Percentiles rank a stretch among this genome's conserved stretches.
phyloP scores from a whole-genome alignment of 495 filamentous ascomycete genomes.

The Aspergillus bridgeri region DNA sequence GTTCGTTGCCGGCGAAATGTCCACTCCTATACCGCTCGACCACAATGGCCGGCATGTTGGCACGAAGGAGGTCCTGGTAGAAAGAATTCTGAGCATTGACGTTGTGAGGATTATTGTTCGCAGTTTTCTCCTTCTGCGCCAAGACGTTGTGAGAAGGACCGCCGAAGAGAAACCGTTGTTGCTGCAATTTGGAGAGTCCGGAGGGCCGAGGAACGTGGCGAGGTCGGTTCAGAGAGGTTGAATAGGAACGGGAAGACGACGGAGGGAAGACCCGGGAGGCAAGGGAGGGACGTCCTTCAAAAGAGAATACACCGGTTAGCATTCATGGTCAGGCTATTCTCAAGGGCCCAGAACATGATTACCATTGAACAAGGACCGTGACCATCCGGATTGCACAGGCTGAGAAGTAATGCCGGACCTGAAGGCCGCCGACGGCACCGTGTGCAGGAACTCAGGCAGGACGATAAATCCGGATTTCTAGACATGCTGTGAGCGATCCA shows the following conservation, averaged over 20 bases:
- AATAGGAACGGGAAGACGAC: conserved; percentile 32
- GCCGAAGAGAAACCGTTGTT: conserved; percentile 53
- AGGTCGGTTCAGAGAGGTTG: conserved; percentile 28
- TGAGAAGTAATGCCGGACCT: conserved; percentile 16
- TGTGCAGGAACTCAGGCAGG: conserved; percentile 30
- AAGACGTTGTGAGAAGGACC: conserved; percentile 56
- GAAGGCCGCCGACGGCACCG: conserved; percentile 27
- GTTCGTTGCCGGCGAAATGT: conserved; percentile 72
- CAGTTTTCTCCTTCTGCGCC: conserved; percentile 76
- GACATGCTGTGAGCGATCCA: not conserved
- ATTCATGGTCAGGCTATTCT: not conserved
- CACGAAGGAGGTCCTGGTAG: conserved; percentile 84
- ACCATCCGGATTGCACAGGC: conserved; percentile 17
- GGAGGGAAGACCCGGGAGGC: conserved; percentile 13
- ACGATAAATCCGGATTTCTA: conserved; percentile 13
- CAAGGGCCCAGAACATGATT: not conserved
- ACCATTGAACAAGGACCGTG: conserved; percentile 21
- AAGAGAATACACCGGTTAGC: not conserved
- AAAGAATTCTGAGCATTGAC: conserved; percentile 86
- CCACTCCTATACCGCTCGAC: conserved; percentile 84
- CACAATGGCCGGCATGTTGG: conserved; percentile 88
- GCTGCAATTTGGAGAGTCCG: conserved; percentile 29
- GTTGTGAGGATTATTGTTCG: conserved; percentile 86
- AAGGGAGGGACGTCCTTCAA: conserved; percentile 23
- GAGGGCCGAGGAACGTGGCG: conserved; percentile 20